Conservation (phyloP, 192 early-diverging fungal species). For the Jimgerdemannia lactiflua region DNA sequence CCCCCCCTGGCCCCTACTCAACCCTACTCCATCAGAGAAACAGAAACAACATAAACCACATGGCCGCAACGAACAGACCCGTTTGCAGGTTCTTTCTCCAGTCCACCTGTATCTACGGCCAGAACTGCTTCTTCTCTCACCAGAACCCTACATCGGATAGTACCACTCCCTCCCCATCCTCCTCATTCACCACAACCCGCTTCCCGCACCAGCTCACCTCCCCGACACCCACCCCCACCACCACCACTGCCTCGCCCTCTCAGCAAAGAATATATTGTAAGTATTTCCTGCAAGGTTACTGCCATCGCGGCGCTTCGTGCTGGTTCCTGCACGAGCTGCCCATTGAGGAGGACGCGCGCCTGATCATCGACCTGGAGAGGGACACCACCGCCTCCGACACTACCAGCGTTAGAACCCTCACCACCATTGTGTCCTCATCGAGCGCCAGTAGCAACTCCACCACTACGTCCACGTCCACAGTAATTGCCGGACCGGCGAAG, state of each 20-base stretch:
- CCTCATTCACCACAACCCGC: not conserved
- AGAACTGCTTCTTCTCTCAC: not conserved
- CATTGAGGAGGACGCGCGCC: not conserved
- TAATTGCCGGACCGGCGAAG: not conserved
- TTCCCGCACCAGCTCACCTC: not conserved
- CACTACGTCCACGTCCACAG: not conserved
- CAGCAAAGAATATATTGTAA: constrained; percentile 3
- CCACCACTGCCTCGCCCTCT: not conserved
- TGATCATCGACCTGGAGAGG: not conserved
- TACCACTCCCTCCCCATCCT: not conserved
- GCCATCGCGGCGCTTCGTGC: constrained; percentile 8
- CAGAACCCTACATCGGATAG: not conserved
- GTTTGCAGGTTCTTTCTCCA: not conserved
- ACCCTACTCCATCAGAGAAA: too few species aligned
- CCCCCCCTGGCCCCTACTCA: too few species aligned
- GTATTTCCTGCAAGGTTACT: constrained; percentile 15
- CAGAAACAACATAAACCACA: too few species aligned
- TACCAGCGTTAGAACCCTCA: not conserved
- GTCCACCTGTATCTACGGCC: not conserved
- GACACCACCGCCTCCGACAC: not conserved
- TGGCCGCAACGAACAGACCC: not conserved
- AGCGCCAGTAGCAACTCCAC: not conserved
- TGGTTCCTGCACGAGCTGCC: constrained; percentile 19
- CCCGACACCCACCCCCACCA: not conserved
- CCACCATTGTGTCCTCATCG: not conserved